A percentile compares a stretch with the other conserved stretches of the same genome.
Evolutionary conservation across 768 basidiomycete genomes (phyloP).

Genomic region (Scleroderma citrinum): DNA sequence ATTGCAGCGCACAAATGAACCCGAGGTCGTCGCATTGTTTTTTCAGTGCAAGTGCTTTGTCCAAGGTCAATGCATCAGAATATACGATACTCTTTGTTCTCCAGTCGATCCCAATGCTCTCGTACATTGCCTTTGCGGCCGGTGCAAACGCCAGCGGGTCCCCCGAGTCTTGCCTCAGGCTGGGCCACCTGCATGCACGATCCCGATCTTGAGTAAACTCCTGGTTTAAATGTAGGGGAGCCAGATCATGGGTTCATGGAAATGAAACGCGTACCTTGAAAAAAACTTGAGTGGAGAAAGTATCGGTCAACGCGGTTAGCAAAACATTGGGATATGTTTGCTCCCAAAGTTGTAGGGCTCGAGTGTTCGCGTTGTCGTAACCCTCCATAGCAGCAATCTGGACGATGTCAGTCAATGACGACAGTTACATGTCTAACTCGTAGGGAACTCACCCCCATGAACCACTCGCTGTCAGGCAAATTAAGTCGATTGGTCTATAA

Average conservation of each 20-base stretch:
- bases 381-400: slow-evolving; percentile 81
- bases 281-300: slow-evolving; percentile 84
- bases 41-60: slow-evolving; percentile 65
- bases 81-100: slow-evolving; percentile 69
- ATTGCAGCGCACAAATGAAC: slow-evolving; percentile 43
- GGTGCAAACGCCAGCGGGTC: slow-evolving; percentile 80
- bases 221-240: slow-evolving; percentile 26
- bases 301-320: slow-evolving; percentile 87
- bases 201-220: slow-evolving; percentile 52
- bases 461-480: slow-evolving; percentile 63
- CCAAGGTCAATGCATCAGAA: slow-evolving; percentile 74
- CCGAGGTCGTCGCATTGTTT: slow-evolving; percentile 70
- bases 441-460: slow-evolving; percentile 64
- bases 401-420: not conserved
- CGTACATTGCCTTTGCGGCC: slow-evolving; percentile 66
- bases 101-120: slow-evolving; percentile 61
- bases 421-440: not conserved
- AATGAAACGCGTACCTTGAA: slow-evolving; percentile 50
- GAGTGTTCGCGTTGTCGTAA: slow-evolving; percentile 68
- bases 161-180: slow-evolving; percentile 91
- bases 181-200: slow-evolving; percentile 68
- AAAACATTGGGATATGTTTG: slow-evolving; percentile 51
- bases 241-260: not conserved
- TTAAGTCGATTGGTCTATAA: slow-evolving; percentile 3
- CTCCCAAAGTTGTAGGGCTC: slow-evolving; percentile 86